Conservation (phyloP, 495 filamentous ascomycete species). For the Penicillium psychrofluorescens region DNA sequence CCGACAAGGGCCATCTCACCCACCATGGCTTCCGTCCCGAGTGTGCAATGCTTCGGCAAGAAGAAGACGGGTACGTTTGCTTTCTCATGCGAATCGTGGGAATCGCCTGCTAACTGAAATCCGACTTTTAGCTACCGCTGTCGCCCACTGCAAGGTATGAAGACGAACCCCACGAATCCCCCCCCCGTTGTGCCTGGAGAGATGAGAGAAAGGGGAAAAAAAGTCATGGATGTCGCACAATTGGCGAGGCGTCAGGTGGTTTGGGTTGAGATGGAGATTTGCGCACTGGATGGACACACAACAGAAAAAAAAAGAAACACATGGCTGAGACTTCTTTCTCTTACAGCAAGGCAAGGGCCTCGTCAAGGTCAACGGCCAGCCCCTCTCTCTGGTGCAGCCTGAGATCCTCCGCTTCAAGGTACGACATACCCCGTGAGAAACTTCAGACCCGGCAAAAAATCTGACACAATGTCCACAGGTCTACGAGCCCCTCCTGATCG, state of each 20-base stretch:
- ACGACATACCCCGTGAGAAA: constrained; percentile 11
- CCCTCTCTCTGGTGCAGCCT: constrained; percentile 85
- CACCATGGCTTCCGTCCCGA: constrained; percentile 74
- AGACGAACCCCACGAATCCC: constrained; percentile 9
- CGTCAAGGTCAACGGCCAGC: constrained; percentile 97
- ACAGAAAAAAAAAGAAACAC: constrained; percentile 8
- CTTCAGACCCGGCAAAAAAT: background rate
- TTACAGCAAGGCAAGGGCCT: constrained; percentile 82
- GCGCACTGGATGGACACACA: background rate
- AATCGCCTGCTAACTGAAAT: constrained; percentile 26
- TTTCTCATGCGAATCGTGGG: background rate
- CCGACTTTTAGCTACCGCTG: constrained; percentile 59
- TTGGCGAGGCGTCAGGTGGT: no score
- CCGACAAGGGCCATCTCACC: constrained; percentile 39
- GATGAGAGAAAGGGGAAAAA: constrained; percentile 1
- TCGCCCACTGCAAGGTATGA: constrained; percentile 91
- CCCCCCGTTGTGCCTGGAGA: constrained; percentile 10
- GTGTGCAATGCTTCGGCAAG: constrained; percentile 93
- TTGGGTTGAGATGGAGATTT: no score
- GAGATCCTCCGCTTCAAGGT: constrained; percentile 97
- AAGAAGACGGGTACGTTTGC: constrained; percentile 66
- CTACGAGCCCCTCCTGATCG: constrained; percentile 95
- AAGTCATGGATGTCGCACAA: background rate
- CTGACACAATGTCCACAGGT: constrained; percentile 39
- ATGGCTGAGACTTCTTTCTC: constrained; percentile 26